phyloP scores from a whole-genome alignment of 805 yeast species.

The Kluyveromyces wickerhamii region DNA sequence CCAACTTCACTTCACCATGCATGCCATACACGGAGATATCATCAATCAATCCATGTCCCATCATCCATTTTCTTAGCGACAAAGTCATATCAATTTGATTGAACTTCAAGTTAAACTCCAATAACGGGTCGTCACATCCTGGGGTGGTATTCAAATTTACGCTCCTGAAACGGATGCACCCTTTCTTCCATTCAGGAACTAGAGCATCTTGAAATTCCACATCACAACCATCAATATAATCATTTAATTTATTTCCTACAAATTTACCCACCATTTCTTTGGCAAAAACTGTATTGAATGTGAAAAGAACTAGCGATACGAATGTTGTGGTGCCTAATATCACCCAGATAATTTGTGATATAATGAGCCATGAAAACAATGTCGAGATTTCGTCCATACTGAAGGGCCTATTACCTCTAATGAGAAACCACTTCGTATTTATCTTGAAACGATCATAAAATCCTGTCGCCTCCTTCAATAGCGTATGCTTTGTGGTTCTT shows the following conservation, averaged over 20 bases:
- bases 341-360: slow-evolving; percentile 75
- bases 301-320: slow-evolving; percentile 66
- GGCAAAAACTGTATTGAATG: slow-evolving; percentile 74
- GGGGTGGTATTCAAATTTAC: slow-evolving; percentile 52
- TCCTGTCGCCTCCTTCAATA: slow-evolving; percentile 36
- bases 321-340: slow-evolving; percentile 87
- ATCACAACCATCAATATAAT: slow-evolving; percentile 60
- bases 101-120: slow-evolving; percentile 70
- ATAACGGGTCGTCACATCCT: slow-evolving; percentile 48
- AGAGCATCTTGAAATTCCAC: slow-evolving; percentile 84
- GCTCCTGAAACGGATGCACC: slow-evolving; percentile 70
- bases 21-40: slow-evolving; percentile 74
- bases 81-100: slow-evolving; percentile 75
- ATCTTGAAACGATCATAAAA: slow-evolving; percentile 40
- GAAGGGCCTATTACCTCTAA: slow-evolving; percentile 73
- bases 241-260: slow-evolving; percentile 70
- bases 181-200: slow-evolving; percentile 87
- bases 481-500: slow-evolving; percentile 29
- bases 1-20: slow-evolving; percentile 61
- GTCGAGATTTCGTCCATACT: slow-evolving; percentile 85
- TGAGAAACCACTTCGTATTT: slow-evolving; percentile 66
- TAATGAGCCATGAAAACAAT: slow-evolving; percentile 78
- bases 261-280: slow-evolving; percentile 79
- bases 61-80: slow-evolving; percentile 77
- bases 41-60: slow-evolving; percentile 77